Evolutionary conservation across 768 basidiomycete species (phyloP).

Genomic region (Gautieria morchelliformis): DNA sequence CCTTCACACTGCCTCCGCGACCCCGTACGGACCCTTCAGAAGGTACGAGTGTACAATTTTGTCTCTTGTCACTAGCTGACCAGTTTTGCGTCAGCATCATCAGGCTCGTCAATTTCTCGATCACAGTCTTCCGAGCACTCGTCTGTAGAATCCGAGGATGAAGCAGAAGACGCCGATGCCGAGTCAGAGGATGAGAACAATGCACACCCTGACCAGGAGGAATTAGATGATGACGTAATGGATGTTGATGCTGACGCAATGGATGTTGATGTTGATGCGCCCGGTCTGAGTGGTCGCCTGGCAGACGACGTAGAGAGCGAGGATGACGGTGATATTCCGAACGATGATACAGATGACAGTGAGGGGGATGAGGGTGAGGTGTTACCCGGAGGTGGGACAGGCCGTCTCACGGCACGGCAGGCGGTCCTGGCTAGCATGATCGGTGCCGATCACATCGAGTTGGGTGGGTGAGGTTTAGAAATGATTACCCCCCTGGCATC

Average conservation of each 20-base stretch:
- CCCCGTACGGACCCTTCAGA: not conserved
- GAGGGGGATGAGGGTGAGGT: conserved; percentile 49
- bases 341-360: conserved; percentile 62
- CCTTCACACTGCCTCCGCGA: conserved; percentile 3
- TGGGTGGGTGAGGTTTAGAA: conserved; percentile 31
- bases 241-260: conserved; percentile 17
- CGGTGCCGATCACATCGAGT: conserved; percentile 52
- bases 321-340: conserved; percentile 36
- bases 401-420: conserved; percentile 38
- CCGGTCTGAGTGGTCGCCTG: not conserved
- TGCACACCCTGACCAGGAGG: conserved; percentile 7
- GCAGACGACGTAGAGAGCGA: conserved; percentile 1
- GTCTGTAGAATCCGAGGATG: conserved; percentile 15
- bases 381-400: not conserved
- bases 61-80: conserved; percentile 19
- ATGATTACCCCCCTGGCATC: not conserved
- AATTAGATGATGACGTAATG: conserved; percentile 8
- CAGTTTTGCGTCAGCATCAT: conserved; percentile 7
- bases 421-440: conserved; percentile 64
- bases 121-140: not conserved
- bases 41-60: conserved; percentile 4
- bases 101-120: not conserved
- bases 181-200: conserved; percentile 26
- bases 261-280: conserved; percentile 17
- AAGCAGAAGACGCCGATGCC: conserved; percentile 33